Base-by-base conservation (phyloP, 2,329 filamentous ascomycete species). In the Fusarium phyllophilum region DNA sequence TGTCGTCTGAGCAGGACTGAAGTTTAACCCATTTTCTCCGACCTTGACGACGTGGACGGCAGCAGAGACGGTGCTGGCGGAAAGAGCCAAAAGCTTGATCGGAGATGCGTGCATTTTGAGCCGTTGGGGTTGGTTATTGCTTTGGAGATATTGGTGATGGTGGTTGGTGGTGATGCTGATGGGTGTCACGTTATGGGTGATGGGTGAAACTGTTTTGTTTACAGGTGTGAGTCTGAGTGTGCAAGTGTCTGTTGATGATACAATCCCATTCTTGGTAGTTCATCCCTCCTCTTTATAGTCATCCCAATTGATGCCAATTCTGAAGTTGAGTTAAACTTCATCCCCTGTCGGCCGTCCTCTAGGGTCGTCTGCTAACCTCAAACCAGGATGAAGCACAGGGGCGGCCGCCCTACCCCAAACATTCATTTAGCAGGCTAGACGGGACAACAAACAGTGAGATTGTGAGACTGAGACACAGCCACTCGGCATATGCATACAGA, bases 1-100 rank as follows among this genome's bases (percentile, higher is more conserved):
- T 24, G 81, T 81, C 66, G 91, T 75, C 60, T 84, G 84, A 64
- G 86, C 82, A 14, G 90, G 90, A 17, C 80, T 83, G 79, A 89
- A 91, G 29, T 78, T 83, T 38, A 90, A 79, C 18, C 79, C 76
- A 10, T 61, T 62, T 15, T 75, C 73, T 15, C 76, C 76, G 29
- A 78, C 76, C 44, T 78, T 78, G 44, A 78, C 76, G 20, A 78
- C 48, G 38, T 78, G 76, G 26, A 70, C 68, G 9, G 56, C 68
- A 49, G 62, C 62, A 14, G 74, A 75, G 41, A 74, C 56, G 34
- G 60, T 33, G 31, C 56, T 60, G 33, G 63, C 52, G 22, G 65
- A 60, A 45, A 76, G 55, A 15, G 65, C 64, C 57, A 77, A 38
- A 41, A 77, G 46, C 33, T 39, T 52, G 38, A 68, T 54, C 22